Evolutionary conservation across 352 stramenopile genomes (phyloP).

Genomic region (Phytophthora lateralis): DNA sequence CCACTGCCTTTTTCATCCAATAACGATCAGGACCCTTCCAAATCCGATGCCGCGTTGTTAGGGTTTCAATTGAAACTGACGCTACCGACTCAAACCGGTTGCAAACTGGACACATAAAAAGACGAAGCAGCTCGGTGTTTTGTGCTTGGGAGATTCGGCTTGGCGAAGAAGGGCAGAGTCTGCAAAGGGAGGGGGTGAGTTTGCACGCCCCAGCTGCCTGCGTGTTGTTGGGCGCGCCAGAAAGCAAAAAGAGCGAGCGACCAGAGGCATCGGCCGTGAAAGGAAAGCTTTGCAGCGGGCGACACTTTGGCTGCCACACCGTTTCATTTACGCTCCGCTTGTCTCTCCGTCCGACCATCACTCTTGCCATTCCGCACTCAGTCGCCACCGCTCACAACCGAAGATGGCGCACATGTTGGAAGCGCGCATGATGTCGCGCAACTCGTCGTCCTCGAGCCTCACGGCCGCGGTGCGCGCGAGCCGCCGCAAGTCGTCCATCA

Average conservation of each 20-base stretch:
- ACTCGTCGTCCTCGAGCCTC: conserved; percentile 37
- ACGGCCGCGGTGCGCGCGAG: conserved; percentile 23
- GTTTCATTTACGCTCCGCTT: conserved; percentile 5
- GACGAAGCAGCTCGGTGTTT: conserved; percentile 6
- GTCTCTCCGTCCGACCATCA: conserved; percentile 38
- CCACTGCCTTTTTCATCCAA: conserved; percentile 7
- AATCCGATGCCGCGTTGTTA: background rate
- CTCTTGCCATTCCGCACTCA: conserved; percentile 24
- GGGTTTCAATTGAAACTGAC: conserved; percentile 12
- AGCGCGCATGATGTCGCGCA: conserved; percentile 62
- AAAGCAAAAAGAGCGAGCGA: conserved; percentile 46
- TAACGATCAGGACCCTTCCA: background rate
- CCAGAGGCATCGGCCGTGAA: conserved; percentile 7
- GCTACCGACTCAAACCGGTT: conserved; percentile 1
- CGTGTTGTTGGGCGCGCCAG: conserved; percentile 31
- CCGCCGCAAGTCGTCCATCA: conserved; percentile 60
- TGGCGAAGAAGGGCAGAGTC: conserved; percentile 3
- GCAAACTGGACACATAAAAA: conserved; percentile 5
- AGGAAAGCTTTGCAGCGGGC: conserved; percentile 11
- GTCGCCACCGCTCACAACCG: background rate
- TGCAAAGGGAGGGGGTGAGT: background rate
- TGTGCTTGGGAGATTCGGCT: conserved; percentile 20
- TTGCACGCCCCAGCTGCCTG: conserved; percentile 5
- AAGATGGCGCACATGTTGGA: conserved; percentile 72
- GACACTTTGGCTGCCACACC: conserved; percentile 1